These are phyloP conservation scores for Chloranthus sessilifolius DNA, from an alignment of 164 flowering plant species.

Conservation along the genomic window DNA sequence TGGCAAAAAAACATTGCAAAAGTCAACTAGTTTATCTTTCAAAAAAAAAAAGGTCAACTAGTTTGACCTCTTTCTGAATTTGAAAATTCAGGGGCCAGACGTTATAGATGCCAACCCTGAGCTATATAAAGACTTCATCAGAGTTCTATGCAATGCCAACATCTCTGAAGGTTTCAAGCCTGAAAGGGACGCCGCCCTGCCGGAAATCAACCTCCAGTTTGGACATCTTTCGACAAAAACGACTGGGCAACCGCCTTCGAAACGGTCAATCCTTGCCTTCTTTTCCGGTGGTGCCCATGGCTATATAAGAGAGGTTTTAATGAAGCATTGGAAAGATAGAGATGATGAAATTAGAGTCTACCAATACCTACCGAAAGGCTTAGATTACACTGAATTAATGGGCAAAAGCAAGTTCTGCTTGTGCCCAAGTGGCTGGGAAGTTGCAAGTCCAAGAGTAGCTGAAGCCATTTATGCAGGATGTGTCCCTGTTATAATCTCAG, in stretches of 20 bases:
- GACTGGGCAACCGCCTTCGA: slow-evolving; percentile 28
- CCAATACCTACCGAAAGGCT: slow-evolving; percentile 48
- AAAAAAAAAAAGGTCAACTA: no score
- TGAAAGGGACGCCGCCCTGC: slow-evolving; percentile 59
- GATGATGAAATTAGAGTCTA: slow-evolving; percentile 50
- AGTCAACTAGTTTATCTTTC: no score
- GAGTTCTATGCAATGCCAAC: slow-evolving; percentile 84
- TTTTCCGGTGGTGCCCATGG: slow-evolving; percentile 84
- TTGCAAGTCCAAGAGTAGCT: slow-evolving; percentile 72
- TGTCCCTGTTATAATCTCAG: slow-evolving; percentile 61
- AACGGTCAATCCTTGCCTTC: slow-evolving; percentile 47
- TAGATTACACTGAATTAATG: slow-evolving; percentile 51
- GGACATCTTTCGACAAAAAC: slow-evolving; percentile 16
- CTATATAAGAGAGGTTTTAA: slow-evolving; percentile 45
- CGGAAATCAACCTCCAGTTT: slow-evolving; percentile 45
- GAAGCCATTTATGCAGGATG: slow-evolving; percentile 75
- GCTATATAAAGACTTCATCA: slow-evolving; percentile 62
- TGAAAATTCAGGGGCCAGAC: slow-evolving; percentile 49
- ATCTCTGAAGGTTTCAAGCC: slow-evolving; percentile 79
- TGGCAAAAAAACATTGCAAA: no score
- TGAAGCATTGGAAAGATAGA: slow-evolving; percentile 51
- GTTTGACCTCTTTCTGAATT: neutral
- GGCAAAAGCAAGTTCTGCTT: slow-evolving; percentile 55
- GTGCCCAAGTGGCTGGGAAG: slow-evolving; percentile 85
- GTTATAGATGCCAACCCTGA: slow-evolving; percentile 35